phyloP scores from a whole-genome alignment of 2,329 filamentous ascomycete species.

The Aureobasidium subglaciale region DNA sequence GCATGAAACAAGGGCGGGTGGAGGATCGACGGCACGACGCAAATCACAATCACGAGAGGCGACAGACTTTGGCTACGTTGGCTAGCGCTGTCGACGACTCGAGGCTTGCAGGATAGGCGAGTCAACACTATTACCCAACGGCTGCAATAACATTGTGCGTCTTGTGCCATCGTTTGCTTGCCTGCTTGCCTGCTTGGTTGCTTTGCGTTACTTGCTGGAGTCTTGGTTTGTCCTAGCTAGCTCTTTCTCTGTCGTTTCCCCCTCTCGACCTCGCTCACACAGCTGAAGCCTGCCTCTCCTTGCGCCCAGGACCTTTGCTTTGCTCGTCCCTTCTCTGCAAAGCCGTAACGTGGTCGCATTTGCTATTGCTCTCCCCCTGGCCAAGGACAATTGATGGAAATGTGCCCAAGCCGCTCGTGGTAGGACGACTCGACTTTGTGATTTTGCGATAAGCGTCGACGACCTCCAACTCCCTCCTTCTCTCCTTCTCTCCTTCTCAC shows the following conservation, averaged over 20 bases:
- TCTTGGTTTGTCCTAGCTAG: neutral
- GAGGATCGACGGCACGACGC: neutral
- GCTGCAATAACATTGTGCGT: conserved; percentile 11
- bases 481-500: conserved; percentile 6
- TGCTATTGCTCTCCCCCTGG: neutral
- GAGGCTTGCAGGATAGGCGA: conserved; percentile 10
- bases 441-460: neutral
- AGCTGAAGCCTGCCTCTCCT: neutral
- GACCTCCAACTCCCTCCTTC: conserved; percentile 14
- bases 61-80: conserved; percentile 3
- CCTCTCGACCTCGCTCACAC: conserved; percentile 3
- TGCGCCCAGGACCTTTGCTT: neutral
- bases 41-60: conserved; percentile 8
- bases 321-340: neutral
- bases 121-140: conserved; percentile 13
- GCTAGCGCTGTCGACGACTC: conserved; percentile 3
- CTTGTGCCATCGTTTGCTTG: conserved; percentile 13
- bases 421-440: conserved; percentile 9
- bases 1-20: conserved; percentile 8
- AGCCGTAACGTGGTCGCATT: conserved; percentile 8
- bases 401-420: conserved; percentile 2
- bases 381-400: conserved; percentile 4
- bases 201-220: neutral
- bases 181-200: conserved; percentile 1
- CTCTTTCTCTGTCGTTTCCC: conserved; percentile 1